A percentile compares a stretch with the other conserved stretches of the same genome.
Evolutionary conservation across 345 rosid species (phyloP).

Genomic region (Boechera stricta): DNA sequence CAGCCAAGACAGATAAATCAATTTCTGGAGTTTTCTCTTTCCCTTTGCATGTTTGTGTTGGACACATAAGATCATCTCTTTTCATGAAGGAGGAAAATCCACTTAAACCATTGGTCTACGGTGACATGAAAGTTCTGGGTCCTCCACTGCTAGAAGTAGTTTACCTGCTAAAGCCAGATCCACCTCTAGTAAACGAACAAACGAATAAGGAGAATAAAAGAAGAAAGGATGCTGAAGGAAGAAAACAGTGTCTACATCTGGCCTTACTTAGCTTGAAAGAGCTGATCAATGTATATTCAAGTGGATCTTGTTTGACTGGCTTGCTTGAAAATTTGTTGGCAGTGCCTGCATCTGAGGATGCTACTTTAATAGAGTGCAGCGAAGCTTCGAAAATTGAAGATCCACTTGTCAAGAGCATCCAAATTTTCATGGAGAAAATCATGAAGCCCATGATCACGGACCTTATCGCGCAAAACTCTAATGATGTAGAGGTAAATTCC

Average conservation of each 20-base stretch:
- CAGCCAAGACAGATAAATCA: constrained; percentile 49
- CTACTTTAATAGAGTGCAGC: constrained; percentile 50
- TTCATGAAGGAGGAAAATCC: constrained; percentile 59
- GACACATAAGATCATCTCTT: constrained; percentile 59
- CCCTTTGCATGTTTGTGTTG: constrained; percentile 60
- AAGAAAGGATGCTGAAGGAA: constrained; percentile 52
- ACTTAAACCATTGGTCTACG: constrained; percentile 59
- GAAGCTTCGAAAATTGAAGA: constrained; percentile 51
- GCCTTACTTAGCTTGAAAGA: constrained; percentile 79
- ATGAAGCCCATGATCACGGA: constrained; percentile 62
- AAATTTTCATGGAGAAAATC: constrained; percentile 55
- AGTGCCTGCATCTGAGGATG: constrained; percentile 50
- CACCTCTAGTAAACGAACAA: constrained; percentile 43
- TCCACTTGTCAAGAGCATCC: constrained; percentile 52
- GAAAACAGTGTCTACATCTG: constrained; percentile 61
- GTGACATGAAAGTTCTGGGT: constrained; percentile 66
- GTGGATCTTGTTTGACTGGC: constrained; percentile 46
- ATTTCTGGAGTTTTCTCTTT: constrained; percentile 50
- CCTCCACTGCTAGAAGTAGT: constrained; percentile 67
- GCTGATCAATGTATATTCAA: constrained; percentile 52
- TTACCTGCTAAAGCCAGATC: constrained; percentile 55
- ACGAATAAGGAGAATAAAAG: constrained; percentile 48
- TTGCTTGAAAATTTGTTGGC: constrained; percentile 69
- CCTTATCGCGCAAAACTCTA: constrained; percentile 52
- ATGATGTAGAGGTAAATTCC: constrained; percentile 67